phyloP scores from a whole-genome alignment of 148 eudicot genomes.

The Cornus suecica region DNA sequence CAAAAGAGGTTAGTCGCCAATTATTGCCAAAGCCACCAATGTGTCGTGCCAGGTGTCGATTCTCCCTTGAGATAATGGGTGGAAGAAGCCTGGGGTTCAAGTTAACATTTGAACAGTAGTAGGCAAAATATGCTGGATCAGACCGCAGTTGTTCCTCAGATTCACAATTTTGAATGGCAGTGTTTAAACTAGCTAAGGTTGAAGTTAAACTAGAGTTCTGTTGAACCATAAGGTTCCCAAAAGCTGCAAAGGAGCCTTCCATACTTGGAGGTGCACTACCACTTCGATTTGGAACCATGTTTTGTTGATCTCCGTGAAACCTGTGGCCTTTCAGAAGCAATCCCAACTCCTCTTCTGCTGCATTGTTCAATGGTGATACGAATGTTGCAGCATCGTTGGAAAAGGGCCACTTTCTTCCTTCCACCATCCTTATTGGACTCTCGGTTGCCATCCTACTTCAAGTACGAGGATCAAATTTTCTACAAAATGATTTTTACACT shows the following conservation, averaged over 20 bases:
- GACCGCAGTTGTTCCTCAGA: constrained; percentile 39
- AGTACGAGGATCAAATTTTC: background rate
- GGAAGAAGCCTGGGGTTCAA: constrained; percentile 52
- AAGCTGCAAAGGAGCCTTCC: constrained; percentile 78
- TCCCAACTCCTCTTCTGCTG: constrained; percentile 51
- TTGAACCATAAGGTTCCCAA: constrained; percentile 46
- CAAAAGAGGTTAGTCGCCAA: constrained; percentile 45
- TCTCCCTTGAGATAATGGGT: constrained; percentile 36
- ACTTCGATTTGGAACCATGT: constrained; percentile 58
- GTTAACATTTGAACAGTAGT: constrained; percentile 34
- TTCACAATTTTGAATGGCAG: constrained; percentile 23
- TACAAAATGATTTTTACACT: constrained; percentile 6
- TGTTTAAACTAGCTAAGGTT: constrained; percentile 28
- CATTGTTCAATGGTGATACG: constrained; percentile 32
- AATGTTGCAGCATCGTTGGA: constrained; percentile 42
- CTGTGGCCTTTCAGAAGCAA: constrained; percentile 52
- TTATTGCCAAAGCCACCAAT: constrained; percentile 24
- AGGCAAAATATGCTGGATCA: constrained; percentile 45
- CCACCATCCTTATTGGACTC: constrained; percentile 70
- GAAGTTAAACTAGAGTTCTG: constrained; percentile 31
- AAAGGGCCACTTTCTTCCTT: constrained; percentile 59
- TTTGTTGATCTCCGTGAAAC: constrained; percentile 29
- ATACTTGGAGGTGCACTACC: constrained; percentile 91
- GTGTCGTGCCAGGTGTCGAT: constrained; percentile 20
- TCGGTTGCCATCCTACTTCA: constrained; percentile 71